Evolutionary conservation across 2,329 filamentous ascomycete species (phyloP), one percentile per base, ranked within the genome.

Genomic region (Paracoccidioides brasiliensis): DNA sequence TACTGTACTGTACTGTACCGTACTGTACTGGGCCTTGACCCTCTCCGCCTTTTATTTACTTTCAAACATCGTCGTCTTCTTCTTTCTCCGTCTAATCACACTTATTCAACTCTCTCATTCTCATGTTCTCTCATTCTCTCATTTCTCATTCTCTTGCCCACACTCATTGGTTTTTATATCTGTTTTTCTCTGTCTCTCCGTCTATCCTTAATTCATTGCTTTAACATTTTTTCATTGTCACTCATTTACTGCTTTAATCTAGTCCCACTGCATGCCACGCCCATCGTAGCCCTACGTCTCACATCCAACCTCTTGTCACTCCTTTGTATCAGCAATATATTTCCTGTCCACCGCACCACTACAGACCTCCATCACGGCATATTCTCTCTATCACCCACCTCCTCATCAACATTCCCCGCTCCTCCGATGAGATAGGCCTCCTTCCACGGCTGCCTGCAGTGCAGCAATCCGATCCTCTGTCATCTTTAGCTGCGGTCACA

Each of bases 211-310:
- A 41, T 45, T 48, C 53, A 46, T 57, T 53, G 35, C 45, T 56
- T 50, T 22, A 38, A 33, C 40, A 22, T 22, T 54, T 54, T 28
- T 37, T 15, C 32, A 30, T 52, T 37, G 44, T 54, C 55, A 54
- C 44, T 64, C 59, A 57, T 58, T 59, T 58, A 56, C 59, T 55
- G 57, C 60, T 57, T 55, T 64, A 58, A 44, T 28, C 42, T 51
- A 30, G 22, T 33, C 49, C 35, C 38, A 30, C 38, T 30, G 35
- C 54, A 15, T 35, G 55, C 46, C 50, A 44, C 53, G 58, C 62
- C 60, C 60, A 61, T 37, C 37, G 12, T 51, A 37, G 32, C 37
- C 49, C 49, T 40, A 30, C 49, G 49, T 60, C 54, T 61, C 55
- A 51, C 55, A 42, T 52, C 28, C 30, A 46, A 41, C 45, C 10